These are phyloP conservation scores for Claviceps sp. DNA, from an alignment of 2,329 filamentous ascomycete species.

Conservation along the genomic window DNA sequence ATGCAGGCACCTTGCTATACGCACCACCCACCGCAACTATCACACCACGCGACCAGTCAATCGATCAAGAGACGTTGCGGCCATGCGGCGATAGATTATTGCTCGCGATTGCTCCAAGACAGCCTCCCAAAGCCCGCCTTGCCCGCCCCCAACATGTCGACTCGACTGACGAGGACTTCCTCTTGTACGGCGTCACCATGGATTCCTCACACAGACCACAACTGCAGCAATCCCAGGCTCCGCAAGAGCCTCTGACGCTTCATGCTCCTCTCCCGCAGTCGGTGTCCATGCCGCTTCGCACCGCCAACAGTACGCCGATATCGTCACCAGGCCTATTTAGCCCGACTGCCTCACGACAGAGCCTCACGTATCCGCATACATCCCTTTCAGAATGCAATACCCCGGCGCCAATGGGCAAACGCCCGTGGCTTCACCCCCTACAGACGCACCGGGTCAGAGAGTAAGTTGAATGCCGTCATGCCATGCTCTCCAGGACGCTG, in stretches of 20 bases:
- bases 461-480: conserved; percentile 33
- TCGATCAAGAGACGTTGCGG: background rate
- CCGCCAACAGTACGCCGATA: conserved; percentile 42
- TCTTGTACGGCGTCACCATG: conserved; percentile 7
- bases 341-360: conserved; percentile 30
- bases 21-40: background rate
- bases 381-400: conserved; percentile 41
- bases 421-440: conserved; percentile 55
- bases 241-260: conserved; percentile 11
- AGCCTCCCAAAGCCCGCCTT: conserved; percentile 4
- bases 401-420: conserved; percentile 33
- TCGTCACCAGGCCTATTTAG: conserved; percentile 51
- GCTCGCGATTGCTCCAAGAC: conserved; percentile 4
- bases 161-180: conserved; percentile 3
- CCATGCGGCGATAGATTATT: conserved; percentile 9
- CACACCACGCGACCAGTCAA: background rate
- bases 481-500: background rate
- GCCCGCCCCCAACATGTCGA: conserved; percentile 8
- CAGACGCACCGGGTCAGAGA: conserved; percentile 65
- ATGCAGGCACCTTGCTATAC: background rate
- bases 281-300: conserved; percentile 30
- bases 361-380: conserved; percentile 22
- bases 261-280: conserved; percentile 21
- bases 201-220: conserved; percentile 6
- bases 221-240: conserved; percentile 2